Evolutionary conservation across 768 basidiomycete species (phyloP).

Genomic region (Steccherinum ochraceum): DNA sequence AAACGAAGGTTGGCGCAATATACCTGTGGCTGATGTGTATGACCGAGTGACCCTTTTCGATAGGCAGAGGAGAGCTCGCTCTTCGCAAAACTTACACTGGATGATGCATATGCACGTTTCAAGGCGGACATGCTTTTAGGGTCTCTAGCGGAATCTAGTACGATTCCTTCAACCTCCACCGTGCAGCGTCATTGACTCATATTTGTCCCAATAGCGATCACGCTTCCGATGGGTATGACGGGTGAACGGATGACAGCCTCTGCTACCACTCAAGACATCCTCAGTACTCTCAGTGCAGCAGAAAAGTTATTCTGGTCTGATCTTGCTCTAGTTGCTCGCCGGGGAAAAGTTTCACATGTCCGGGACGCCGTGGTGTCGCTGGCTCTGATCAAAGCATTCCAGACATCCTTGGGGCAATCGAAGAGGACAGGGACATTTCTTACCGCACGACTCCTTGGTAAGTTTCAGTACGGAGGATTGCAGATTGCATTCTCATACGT

Average conservation of each 20-base stretch:
- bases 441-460: constrained; percentile 61
- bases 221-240: constrained; percentile 75
- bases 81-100: constrained; percentile 71
- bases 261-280: constrained; percentile 49
- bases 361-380: constrained; percentile 71
- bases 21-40: not conserved
- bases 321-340: constrained; percentile 44
- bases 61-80: constrained; percentile 74
- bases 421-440: constrained; percentile 42
- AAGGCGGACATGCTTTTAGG: constrained; percentile 84
- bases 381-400: constrained; percentile 66
- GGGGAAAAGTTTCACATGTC: constrained; percentile 64
- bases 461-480: constrained; percentile 8
- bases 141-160: constrained; percentile 87
- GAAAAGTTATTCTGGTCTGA: constrained; percentile 67
- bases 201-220: constrained; percentile 53
- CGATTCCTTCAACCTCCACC: constrained; percentile 21
- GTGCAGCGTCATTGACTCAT: not conserved
- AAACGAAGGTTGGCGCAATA: constrained; percentile 42
- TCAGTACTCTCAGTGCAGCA: constrained; percentile 56
- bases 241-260: constrained; percentile 34
- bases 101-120: constrained; percentile 73
- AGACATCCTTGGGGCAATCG: constrained; percentile 70
- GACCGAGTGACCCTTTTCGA: too few relatives aligned
- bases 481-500: not conserved